Conservation (phyloP, 306 rosid species). For the Glycine soja region DNA sequence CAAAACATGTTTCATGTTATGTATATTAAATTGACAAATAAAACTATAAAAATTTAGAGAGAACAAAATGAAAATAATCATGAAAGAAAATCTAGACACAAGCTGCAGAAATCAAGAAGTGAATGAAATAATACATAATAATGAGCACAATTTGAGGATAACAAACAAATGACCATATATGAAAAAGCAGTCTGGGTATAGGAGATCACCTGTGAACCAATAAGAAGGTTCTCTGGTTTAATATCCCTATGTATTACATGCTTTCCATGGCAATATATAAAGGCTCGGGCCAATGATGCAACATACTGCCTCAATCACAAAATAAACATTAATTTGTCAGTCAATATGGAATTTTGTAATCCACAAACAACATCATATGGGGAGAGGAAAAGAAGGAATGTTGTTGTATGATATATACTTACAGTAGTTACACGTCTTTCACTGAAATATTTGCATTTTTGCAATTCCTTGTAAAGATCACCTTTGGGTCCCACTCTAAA, state of each 20-base stretch:
- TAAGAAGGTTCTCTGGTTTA: constrained; percentile 95
- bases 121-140: no score
- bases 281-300: constrained; percentile 95
- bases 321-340: not conserved
- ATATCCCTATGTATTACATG: constrained; percentile 98
- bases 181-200: constrained; percentile 36
- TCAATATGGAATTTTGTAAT: not conserved
- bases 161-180: constrained; percentile 13
- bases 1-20: no score
- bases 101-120: no score
- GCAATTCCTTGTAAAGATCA: constrained; percentile 96
- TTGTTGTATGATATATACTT: constrained; percentile 48
- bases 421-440: constrained; percentile 99
- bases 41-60: no score
- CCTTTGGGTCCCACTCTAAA: constrained; percentile 96
- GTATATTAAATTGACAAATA: no score
- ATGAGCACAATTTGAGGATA: constrained; percentile 32
- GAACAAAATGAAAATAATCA: no score
- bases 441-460: constrained; percentile 93
- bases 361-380: not conserved
- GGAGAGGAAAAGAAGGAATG: not conserved
- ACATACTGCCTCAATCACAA: constrained; percentile 73
- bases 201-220: constrained; percentile 90
- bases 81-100: no score
- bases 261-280: constrained; percentile 99